Evolutionary conservation across 2,329 filamentous ascomycete genomes (phyloP).

Genomic region (Talaromyces sp.): DNA sequence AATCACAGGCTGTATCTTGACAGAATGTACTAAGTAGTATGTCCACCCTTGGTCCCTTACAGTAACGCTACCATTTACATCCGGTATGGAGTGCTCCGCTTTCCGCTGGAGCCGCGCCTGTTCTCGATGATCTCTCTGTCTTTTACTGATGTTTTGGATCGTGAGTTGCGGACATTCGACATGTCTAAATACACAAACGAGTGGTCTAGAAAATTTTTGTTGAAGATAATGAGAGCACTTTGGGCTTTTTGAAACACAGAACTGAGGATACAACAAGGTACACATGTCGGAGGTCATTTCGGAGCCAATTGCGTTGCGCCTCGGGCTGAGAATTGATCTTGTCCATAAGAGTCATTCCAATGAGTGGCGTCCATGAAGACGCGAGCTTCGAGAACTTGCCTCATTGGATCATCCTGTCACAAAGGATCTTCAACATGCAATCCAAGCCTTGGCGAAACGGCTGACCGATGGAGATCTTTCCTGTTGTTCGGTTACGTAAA

Average conservation of each 20-base stretch:
- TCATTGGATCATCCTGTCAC: neutral
- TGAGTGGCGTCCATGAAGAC: neutral
- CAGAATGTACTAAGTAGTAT: too few species aligned
- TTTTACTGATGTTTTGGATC: neutral
- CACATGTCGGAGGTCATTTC: neutral
- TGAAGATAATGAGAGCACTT: neutral
- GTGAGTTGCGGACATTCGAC: neutral
- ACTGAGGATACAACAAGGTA: neutral
- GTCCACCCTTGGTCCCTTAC: constrained; percentile 4
- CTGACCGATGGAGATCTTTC: neutral
- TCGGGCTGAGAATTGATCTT: neutral
- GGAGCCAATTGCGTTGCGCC: neutral
- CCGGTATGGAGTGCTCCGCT: constrained; percentile 11
- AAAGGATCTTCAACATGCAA: neutral
- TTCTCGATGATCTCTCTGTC: neutral
- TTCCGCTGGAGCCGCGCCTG: constrained; percentile 7
- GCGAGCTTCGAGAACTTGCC: neutral
- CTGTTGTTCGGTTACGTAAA: neutral
- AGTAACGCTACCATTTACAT: neutral
- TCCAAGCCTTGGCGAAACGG: neutral
- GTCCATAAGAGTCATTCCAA: neutral
- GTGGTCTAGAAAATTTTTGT: neutral
- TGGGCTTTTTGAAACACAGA: neutral
- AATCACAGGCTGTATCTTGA: neutral
- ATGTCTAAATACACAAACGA: too few species aligned